Conservation (phyloP, 169 alveolate genomes). For the Miamiensis avidus region DNA sequence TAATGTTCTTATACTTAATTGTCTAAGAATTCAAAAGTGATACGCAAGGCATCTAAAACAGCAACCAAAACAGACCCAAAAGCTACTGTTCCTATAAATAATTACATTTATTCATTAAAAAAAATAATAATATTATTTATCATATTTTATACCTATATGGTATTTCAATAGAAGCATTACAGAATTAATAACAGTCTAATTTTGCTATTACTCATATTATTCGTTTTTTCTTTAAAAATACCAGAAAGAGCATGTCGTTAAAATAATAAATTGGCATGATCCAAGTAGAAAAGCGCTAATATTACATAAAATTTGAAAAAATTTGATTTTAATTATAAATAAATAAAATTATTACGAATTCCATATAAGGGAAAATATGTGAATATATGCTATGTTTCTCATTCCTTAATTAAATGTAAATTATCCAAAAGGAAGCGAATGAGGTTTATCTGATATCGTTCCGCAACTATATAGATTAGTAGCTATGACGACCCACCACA, state of each 20-base stretch:
- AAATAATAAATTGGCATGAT: background rate
- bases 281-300: background rate
- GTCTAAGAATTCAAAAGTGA: background rate
- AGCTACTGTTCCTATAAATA: background rate
- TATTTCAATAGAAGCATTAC: background rate
- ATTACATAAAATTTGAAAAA: no score
- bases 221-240: background rate
- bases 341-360: background rate
- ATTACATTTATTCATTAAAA: no score
- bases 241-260: background rate
- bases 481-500: background rate
- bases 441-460: background rate
- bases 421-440: background rate
- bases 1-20: background rate
- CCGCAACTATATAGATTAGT: background rate
- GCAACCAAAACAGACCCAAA: background rate
- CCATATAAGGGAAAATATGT: background rate
- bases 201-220: no score
- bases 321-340: no score
- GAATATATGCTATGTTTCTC: background rate
- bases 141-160: background rate
- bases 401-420: background rate
- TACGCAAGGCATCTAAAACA: background rate
- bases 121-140: no score
- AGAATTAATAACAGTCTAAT: background rate